Percentiles rank a stretch among this genome's conserved stretches.
These are phyloP conservation scores for Fusarium camptoceras DNA, from an alignment of 2,329 filamentous ascomycete genomes.

Conservation along the genomic window DNA sequence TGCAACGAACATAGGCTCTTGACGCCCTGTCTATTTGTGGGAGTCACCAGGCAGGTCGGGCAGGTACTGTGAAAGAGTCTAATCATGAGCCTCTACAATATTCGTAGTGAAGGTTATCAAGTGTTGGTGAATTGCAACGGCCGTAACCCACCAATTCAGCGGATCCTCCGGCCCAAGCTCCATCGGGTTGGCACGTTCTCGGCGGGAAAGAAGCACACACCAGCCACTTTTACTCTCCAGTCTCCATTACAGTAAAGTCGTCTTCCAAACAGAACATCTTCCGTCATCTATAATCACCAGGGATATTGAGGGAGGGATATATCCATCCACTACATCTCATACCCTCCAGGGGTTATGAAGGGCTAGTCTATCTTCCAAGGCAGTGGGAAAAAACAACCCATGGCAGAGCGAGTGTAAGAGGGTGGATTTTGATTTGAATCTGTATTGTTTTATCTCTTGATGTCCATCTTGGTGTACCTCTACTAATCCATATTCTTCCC, in stretches of 20 bases:
- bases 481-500: background rate
- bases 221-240: conserved; percentile 31
- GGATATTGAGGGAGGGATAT: conserved; percentile 17
- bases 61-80: background rate
- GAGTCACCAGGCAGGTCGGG: background rate
- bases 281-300: conserved; percentile 41
- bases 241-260: conserved; percentile 1
- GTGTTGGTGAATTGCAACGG: conserved; percentile 18
- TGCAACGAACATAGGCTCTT: background rate
- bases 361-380: conserved; percentile 44
- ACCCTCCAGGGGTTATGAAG: conserved; percentile 33
- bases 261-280: conserved; percentile 33
- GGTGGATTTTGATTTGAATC: conserved; percentile 4
- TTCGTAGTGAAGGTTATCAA: conserved; percentile 1
- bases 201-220: conserved; percentile 20
- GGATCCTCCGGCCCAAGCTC: conserved; percentile 32
- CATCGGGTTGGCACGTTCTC: conserved; percentile 32
- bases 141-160: conserved; percentile 36
- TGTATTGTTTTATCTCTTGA: conserved; percentile 10
- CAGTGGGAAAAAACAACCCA: conserved; percentile 21
- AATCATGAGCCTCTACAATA: background rate
- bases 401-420: conserved; percentile 13
- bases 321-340: conserved; percentile 2
- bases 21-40: background rate
- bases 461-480: background rate